These are phyloP conservation scores for Haematococcus sp. DNA, from an alignment of 139 green algal genomes.

Conservation along the genomic window DNA sequence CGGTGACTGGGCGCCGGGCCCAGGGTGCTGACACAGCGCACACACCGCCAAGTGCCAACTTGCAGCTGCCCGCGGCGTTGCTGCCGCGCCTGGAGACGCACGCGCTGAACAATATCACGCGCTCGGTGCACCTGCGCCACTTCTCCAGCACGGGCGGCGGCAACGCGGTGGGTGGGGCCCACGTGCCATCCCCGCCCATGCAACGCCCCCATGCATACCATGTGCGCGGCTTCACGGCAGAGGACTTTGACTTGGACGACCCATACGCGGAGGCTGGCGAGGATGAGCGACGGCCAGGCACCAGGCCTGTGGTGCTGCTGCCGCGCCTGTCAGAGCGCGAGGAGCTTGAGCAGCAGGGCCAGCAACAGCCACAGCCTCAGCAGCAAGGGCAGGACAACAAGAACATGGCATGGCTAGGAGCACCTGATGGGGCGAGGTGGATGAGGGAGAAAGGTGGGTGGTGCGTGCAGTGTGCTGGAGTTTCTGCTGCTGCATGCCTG, in stretches of 20 bases:
- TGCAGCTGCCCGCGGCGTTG: neutral
- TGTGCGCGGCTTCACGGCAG: slow-evolving; percentile 10
- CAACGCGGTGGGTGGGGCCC: neutral
- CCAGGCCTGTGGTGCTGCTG: too few relatives aligned
- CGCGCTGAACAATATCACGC: neutral
- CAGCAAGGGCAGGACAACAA: too few relatives aligned
- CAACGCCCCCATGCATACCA: neutral
- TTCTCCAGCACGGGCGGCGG: too few relatives aligned
- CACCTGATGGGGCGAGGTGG: neutral
- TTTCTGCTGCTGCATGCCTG: too few relatives aligned
- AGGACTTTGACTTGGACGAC: slow-evolving; percentile 20
- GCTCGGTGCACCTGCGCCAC: too few relatives aligned
- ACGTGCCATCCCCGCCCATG: neutral
- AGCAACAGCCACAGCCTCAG: neutral
- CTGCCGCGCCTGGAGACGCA: neutral
- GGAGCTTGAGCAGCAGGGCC: slow-evolving; percentile 7
- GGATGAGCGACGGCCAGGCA: neutral
- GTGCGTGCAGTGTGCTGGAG: too few relatives aligned
- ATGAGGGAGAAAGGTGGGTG: neutral
- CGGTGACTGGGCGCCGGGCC: neutral
- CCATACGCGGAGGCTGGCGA: slow-evolving; percentile 25
- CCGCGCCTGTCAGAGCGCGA: neutral
- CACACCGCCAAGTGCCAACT: neutral
- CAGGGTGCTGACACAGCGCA: neutral
- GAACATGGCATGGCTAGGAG: too few relatives aligned